A percentile compares a stretch with the other conserved stretches of the same genome.
phyloP scores from a whole-genome alignment of 805 yeast species.

The Teunomyces gatunensis region DNA sequence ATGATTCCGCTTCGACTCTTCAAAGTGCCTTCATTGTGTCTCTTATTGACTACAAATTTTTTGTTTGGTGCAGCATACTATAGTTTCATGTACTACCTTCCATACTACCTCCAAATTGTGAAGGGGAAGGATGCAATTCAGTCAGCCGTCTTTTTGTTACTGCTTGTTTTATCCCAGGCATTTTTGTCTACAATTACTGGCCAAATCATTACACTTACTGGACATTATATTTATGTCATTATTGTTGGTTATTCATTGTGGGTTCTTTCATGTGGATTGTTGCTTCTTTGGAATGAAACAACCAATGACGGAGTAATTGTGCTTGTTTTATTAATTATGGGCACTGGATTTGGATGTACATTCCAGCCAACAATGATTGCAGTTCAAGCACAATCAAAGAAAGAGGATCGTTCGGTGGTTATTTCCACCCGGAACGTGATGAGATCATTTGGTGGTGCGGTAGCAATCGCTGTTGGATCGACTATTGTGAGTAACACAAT shows the following conservation, averaged over 20 bases:
- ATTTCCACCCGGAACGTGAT: constrained; percentile 56
- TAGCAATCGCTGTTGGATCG: constrained; percentile 52
- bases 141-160: constrained; percentile 41
- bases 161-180: constrained; percentile 45
- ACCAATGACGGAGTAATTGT: constrained; percentile 31
- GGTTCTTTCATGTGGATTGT: constrained; percentile 40
- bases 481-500: constrained; percentile 37
- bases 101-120: constrained; percentile 48
- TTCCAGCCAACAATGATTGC: constrained; percentile 60
- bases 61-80: constrained; percentile 50
- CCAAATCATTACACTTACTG: constrained; percentile 38
- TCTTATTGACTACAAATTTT: constrained; percentile 33
- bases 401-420: constrained; percentile 56
- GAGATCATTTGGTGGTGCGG: constrained; percentile 61
- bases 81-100: constrained; percentile 47
- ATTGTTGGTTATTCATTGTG: constrained; percentile 41
- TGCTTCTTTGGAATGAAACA: constrained; percentile 28
- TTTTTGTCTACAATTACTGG: constrained; percentile 45
- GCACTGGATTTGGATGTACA: constrained; percentile 45
- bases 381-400: constrained; percentile 49
- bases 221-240: constrained; percentile 43
- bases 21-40: constrained; percentile 30
- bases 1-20: constrained; percentile 52
- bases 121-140: constrained; percentile 37
- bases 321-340: constrained; percentile 28